Percentiles rank a stretch among this genome's conserved stretches.
phyloP scores from a whole-genome alignment of 495 filamentous ascomycete species.

The Penicillium samsonianum region DNA sequence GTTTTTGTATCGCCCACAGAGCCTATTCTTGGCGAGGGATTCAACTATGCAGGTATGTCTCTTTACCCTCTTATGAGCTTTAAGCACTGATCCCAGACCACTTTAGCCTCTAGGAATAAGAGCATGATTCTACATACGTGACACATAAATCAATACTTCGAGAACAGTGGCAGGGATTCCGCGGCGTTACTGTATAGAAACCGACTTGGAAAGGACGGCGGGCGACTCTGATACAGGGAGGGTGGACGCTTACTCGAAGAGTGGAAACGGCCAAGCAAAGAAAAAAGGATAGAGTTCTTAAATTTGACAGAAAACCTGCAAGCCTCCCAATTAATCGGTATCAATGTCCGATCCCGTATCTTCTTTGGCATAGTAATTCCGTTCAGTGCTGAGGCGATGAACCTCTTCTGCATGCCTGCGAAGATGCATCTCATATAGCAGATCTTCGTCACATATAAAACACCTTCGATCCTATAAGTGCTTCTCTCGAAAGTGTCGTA shows the following conservation, averaged over 20 bases:
- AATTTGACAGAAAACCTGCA: background rate
- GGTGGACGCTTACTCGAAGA: no score
- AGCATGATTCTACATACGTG: no score
- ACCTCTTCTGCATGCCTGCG: slow-evolving; percentile 25
- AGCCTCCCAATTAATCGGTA: slow-evolving; percentile 13
- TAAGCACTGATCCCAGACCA: no score
- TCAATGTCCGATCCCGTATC: slow-evolving; percentile 18
- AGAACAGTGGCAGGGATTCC: no score
- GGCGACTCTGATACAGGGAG: no score
- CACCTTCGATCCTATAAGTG: slow-evolving; percentile 29
- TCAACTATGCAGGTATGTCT: background rate
- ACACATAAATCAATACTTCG: no score
- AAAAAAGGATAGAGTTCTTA: no score
- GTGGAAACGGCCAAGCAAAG: no score
- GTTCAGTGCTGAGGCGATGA: slow-evolving; percentile 20
- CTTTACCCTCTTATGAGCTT: background rate
- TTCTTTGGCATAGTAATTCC: slow-evolving; percentile 21
- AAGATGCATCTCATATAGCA: slow-evolving; percentile 33
- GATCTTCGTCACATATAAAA: slow-evolving; percentile 24
- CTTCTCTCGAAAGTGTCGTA: slow-evolving; percentile 28
- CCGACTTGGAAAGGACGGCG: no score
- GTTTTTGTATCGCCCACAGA: background rate
- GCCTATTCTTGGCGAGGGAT: background rate
- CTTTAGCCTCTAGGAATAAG: no score
- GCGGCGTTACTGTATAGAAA: no score